phyloP scores from a whole-genome alignment of 805 yeast species.

The Saccharomycopsis selenospora region DNA sequence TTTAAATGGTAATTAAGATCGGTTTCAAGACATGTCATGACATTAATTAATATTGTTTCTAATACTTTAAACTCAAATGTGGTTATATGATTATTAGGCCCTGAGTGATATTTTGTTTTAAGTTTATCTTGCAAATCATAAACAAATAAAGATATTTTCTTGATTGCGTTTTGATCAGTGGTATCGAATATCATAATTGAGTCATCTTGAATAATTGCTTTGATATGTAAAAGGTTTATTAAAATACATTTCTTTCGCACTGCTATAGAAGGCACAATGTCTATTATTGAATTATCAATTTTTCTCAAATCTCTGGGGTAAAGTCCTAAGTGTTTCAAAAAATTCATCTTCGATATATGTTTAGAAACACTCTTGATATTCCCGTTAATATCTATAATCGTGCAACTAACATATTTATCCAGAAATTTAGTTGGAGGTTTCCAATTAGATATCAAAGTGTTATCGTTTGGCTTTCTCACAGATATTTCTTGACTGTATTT shows the following conservation, averaged over 20 bases:
- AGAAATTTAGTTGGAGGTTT: not conserved
- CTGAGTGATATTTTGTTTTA: conserved; percentile 23
- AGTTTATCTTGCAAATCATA: conserved; percentile 54
- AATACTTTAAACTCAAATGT: conserved; percentile 90
- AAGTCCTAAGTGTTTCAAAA: conserved; percentile 62
- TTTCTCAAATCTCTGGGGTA: conserved; percentile 88
- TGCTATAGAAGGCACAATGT: conserved; percentile 76
- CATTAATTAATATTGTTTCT: conserved; percentile 79
- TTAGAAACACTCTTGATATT: conserved; percentile 58
- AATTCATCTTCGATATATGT: conserved; percentile 54
- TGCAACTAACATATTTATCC: conserved; percentile 52
- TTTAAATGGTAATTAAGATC: conserved; percentile 83
- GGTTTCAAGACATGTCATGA: conserved; percentile 66
- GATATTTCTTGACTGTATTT: too few species aligned
- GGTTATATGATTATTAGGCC: conserved; percentile 35
- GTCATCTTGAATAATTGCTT: conserved; percentile 69
- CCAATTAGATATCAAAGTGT: not conserved
- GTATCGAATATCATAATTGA: conserved; percentile 73
- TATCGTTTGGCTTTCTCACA: too few species aligned
- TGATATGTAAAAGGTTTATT: conserved; percentile 67
- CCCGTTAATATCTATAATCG: conserved; percentile 59
- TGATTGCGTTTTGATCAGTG: conserved; percentile 35
- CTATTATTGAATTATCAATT: conserved; percentile 67
- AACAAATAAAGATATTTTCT: conserved; percentile 67
- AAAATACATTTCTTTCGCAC: conserved; percentile 65